Percentiles rank a stretch among this genome's conserved stretches.
Evolutionary conservation across 164 flowering plant genomes (phyloP).

Genomic region (Liquidambar formosana): DNA sequence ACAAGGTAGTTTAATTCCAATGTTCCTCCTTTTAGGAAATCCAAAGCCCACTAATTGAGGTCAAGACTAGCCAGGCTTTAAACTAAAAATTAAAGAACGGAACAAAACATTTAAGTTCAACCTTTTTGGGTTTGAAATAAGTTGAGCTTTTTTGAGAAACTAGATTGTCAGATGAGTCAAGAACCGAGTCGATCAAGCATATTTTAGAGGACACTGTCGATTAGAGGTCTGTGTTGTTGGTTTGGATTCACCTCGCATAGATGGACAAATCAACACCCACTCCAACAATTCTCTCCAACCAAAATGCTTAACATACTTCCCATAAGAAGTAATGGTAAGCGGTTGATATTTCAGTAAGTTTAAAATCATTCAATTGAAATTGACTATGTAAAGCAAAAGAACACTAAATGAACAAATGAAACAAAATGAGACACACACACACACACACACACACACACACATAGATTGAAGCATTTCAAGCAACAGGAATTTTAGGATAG

Average conservation of each 20-base stretch:
- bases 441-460: not conserved
- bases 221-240: not conserved
- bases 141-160: no score
- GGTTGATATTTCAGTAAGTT: not conserved
- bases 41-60: no score
- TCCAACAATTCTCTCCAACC: not conserved
- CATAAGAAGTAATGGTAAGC: not conserved
- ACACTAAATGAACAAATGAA: not conserved
- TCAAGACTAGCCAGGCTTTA: no score
- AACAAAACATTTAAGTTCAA: no score
- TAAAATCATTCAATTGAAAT: not conserved
- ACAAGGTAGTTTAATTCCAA: no score
- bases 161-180: no score
- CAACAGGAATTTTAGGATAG: slow-evolving; percentile 84
- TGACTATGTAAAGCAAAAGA: not conserved
- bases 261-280: not conserved
- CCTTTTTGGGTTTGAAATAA: no score
- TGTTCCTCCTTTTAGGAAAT: no score
- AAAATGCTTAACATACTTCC: not conserved
- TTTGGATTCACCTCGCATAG: not conserved
- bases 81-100: no score
- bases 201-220: not conserved
- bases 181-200: not conserved
- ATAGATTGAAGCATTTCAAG: slow-evolving; percentile 26
- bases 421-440: not conserved